These are phyloP conservation scores for Allomyces javanicus DNA, from an alignment of 192 early-diverging fungal species.

Conservation along the genomic window DNA sequence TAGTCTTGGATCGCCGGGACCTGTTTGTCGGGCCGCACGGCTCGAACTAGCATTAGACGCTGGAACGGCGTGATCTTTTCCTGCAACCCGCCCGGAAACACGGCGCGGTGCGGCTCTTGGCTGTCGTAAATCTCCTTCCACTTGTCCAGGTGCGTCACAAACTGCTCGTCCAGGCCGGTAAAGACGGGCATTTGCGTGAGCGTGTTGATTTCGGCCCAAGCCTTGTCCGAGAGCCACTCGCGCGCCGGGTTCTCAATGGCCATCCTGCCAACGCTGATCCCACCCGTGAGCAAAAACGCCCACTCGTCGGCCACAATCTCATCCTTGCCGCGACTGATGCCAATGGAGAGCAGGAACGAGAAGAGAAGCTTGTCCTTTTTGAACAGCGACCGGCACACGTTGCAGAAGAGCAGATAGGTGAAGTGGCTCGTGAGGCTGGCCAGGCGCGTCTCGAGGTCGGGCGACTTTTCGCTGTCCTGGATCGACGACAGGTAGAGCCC, in stretches of 20 bases:
- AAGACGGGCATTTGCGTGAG: constrained; percentile 28
- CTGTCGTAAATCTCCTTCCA: constrained; percentile 25
- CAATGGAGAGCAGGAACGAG: constrained; percentile 28
- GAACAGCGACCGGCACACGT: constrained; percentile 38
- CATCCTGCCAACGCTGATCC: constrained; percentile 16
- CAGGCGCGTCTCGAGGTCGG: constrained; percentile 24
- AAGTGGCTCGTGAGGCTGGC: constrained; percentile 25
- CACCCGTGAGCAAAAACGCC: constrained; percentile 37
- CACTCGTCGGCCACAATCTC: constrained; percentile 30
- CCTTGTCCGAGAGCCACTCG: constrained; percentile 25
- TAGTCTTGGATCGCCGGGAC: constrained; percentile 31
- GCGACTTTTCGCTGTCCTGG: constrained; percentile 26
- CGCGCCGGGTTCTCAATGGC: constrained; percentile 12
- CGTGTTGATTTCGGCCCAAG: constrained; percentile 28
- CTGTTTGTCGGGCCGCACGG: constrained; percentile 28
- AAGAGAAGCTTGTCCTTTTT: constrained; percentile 46
- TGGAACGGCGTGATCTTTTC: constrained; percentile 25
- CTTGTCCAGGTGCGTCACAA: constrained; percentile 22
- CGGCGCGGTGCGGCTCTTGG: constrained; percentile 16
- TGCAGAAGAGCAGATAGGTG: constrained; percentile 31
- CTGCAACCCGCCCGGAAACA: constrained; percentile 24
- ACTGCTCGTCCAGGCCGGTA: constrained; percentile 25
- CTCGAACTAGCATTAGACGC: constrained; percentile 25
- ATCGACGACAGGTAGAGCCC: constrained; percentile 38
- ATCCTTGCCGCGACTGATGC: constrained; percentile 22